Base-by-base conservation (phyloP, 2,329 filamentous ascomycete species). In the Taxawa tesnikishii region DNA sequence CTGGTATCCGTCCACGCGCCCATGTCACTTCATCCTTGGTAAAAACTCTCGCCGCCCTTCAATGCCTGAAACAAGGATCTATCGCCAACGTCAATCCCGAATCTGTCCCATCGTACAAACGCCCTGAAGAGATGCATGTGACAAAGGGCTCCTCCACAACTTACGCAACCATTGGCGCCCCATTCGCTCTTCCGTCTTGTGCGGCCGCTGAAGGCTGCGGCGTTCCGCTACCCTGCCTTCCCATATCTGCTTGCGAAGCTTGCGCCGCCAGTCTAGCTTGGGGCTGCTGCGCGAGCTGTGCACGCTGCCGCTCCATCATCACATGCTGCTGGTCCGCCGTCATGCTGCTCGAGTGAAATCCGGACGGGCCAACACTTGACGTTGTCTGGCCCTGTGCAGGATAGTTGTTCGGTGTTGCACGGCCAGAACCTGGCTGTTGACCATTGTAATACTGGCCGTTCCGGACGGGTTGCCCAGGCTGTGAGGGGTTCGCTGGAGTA, bases 251-350 rank as follows among this genome's bases (percentile, higher is more conserved):
- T 27, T 15, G 14, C 21, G 15, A 41, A 4, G 38, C 38, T 17
- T 41, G 34, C 12, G 32, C 32, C 2, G 46, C 39, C 15, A 41
- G 19, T 6, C 38, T 15, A 23, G 31, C 28, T 26, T 37, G 34
- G 43, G 31, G 50, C 30, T 56, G 53, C 31, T 46, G 43, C 12
- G 50, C 50, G n/a, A 56, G 31, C 29, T 54, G 49, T 29, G 48
- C 51, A 17, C 51, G 43, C 34, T 56, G 51, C 16, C 51, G 46
- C 19, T 57, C 54, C 40, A 57, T 47, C 41, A 59, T 49, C 26
- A 38, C 44, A 15, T 47, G 42, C 28, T 58, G 54, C 33, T 57
- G 42, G 33, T 47, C 47, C 12, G 41, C 37, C 12, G 47, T 55
- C 43, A 56, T 45, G 33, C 49, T 38, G 19, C 8, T n/a, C n/a